Evolutionary conservation across 2,329 filamentous ascomycete species (phyloP).

Genomic region (Podosphaera aphanis): DNA sequence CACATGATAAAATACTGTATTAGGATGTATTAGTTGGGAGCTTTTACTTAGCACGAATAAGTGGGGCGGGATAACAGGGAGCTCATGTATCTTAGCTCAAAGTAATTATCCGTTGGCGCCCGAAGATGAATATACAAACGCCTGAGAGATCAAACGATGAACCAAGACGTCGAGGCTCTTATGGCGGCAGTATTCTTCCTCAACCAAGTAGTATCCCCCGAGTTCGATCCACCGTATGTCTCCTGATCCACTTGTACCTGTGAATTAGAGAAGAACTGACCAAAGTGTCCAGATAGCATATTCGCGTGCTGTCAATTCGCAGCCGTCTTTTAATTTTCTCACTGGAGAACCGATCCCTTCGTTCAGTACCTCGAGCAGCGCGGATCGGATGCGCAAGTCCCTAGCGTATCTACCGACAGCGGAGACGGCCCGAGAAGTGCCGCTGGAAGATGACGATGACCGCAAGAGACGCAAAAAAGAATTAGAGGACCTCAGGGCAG

Average conservation of each 20-base stretch:
- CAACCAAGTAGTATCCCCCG: conserved; percentile 11
- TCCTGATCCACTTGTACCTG: background rate
- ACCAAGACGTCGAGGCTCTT: conserved; percentile 10
- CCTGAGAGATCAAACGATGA: conserved; percentile 9
- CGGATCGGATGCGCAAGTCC: conserved; percentile 1
- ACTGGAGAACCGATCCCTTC: conserved; percentile 22
- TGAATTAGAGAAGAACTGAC: background rate
- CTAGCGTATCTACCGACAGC: conserved; percentile 23
- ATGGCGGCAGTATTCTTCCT: conserved; percentile 6
- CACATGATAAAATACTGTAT: too few species aligned
- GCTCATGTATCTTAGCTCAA: too few species aligned
- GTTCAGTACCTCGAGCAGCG: too few species aligned
- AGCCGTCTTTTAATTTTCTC: conserved; percentile 35
- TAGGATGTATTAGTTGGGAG: too few species aligned
- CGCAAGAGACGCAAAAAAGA: conserved; percentile 9
- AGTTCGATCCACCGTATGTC: conserved; percentile 8
- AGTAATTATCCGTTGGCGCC: too few species aligned
- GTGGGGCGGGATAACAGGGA: too few species aligned
- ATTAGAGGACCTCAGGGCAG: conserved; percentile 67
- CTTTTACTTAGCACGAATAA: too few species aligned
- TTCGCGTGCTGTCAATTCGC: conserved; percentile 24
- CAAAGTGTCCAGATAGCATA: conserved; percentile 18
- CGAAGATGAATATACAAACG: conserved; percentile 13
- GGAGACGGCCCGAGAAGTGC: conserved; percentile 27
- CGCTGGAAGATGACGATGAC: conserved; percentile 20